phyloP scores from a whole-genome alignment of 345 rosid species.

The Eucalyptus coolabah region DNA sequence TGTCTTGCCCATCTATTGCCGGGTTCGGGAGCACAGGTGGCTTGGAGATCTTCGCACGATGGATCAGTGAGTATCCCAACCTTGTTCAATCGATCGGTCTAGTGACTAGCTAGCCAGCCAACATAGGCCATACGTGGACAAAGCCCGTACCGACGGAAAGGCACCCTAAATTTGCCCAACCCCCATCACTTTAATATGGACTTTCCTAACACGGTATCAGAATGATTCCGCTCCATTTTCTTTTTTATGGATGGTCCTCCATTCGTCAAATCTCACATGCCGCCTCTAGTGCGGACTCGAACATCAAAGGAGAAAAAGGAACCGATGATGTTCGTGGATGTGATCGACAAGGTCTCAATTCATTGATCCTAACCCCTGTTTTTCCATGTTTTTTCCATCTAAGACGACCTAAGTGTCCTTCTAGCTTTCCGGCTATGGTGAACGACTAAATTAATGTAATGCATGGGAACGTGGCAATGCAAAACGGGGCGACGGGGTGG shows the following conservation, averaged over 20 bases:
- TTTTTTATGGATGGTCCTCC: no score
- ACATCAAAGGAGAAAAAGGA: not conserved
- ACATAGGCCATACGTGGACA: not conserved
- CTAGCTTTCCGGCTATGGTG: not conserved
- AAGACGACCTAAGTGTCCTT: not conserved
- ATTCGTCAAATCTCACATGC: not conserved
- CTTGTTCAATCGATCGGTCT: accelerated
- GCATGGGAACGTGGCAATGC: not conserved
- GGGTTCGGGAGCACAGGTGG: no score
- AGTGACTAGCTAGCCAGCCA: not conserved
- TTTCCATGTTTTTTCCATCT: no score
- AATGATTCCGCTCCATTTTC: not conserved
- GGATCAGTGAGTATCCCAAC: not conserved
- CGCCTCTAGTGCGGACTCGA: not conserved
- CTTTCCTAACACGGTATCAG: not conserved
- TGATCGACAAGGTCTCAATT: no score
- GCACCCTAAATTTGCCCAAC: accelerated
- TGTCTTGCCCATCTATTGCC: not conserved
- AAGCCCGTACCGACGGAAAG: not conserved
- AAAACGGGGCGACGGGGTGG: not conserved
- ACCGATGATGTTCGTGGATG: no score
- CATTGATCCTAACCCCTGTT: not conserved
- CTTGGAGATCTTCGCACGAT: no score
- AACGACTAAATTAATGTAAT: no score
- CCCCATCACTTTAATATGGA: accelerated